phyloP scores from a whole-genome alignment of 1,284 basidiomycete species.

The Wolfiporia cocos region DNA sequence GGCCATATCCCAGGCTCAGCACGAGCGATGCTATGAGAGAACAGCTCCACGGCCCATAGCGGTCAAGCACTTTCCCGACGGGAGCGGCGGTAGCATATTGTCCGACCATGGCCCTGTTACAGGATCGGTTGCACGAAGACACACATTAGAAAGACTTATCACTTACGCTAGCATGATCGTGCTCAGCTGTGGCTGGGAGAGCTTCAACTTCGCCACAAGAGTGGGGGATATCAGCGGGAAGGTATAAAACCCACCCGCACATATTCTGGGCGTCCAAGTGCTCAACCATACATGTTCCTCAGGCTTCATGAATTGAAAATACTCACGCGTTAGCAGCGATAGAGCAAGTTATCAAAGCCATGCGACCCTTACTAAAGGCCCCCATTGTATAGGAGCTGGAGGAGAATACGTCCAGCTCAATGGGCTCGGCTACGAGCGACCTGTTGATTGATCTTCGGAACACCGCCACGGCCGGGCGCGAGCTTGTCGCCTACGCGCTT shows the following conservation, averaged over 20 bases:
- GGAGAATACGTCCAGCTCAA: too few species aligned
- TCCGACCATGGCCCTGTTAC: slow-evolving; percentile 53
- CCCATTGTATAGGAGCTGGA: too few species aligned
- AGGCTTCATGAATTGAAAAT: background rate
- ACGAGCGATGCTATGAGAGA: slow-evolving; percentile 56
- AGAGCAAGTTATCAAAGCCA: slow-evolving; percentile 41
- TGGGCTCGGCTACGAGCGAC: too few species aligned
- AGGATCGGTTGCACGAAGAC: background rate
- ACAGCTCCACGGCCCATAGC: slow-evolving; percentile 54
- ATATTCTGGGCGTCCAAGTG: slow-evolving; percentile 39
- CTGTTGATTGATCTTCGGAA: too few species aligned
- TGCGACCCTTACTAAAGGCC: slow-evolving; percentile 11
- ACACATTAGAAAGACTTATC: background rate
- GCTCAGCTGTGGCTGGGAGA: slow-evolving; percentile 73
- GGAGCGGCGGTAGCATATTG: slow-evolving; percentile 63
- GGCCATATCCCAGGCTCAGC: slow-evolving; percentile 52
- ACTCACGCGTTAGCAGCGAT: slow-evolving; percentile 58
- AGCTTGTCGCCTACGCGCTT: too few species aligned
- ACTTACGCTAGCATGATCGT: slow-evolving; percentile 63
- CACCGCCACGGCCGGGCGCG: too few species aligned
- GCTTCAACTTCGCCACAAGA: slow-evolving; percentile 48
- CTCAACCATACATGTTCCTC: background rate
- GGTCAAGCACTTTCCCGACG: slow-evolving; percentile 54
- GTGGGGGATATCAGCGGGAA: slow-evolving; percentile 68
- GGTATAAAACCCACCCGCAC: slow-evolving; percentile 68